A percentile compares a stretch with the other conserved stretches of the same genome.
Conservation (phyloP, 371 early-diverging fungal species). For the Mucor saturninus region DNA sequence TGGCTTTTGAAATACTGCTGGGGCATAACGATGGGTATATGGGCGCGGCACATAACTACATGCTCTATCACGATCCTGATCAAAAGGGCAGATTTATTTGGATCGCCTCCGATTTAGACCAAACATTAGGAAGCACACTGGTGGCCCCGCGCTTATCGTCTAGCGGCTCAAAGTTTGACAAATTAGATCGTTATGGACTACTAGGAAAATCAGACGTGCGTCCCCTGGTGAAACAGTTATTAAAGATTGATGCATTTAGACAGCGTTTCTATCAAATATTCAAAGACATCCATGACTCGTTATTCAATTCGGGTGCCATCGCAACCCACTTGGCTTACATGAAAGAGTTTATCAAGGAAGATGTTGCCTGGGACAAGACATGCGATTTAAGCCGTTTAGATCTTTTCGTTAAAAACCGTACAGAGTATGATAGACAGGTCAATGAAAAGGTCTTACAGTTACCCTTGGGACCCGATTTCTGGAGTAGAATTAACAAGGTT, state of each 20-base stretch:
- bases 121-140: slow-evolving; percentile 42
- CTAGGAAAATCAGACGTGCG: slow-evolving; percentile 13
- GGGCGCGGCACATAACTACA: slow-evolving; percentile 44
- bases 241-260: slow-evolving; percentile 23
- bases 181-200: slow-evolving; percentile 30
- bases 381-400: slow-evolving; percentile 9
- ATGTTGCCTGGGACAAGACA: slow-evolving; percentile 31
- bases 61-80: slow-evolving; percentile 37
- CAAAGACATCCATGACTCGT: slow-evolving; percentile 11
- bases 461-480: slow-evolving; percentile 38
- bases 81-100: slow-evolving; percentile 30
- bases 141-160: neutral
- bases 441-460: slow-evolving; percentile 34
- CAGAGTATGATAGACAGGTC: slow-evolving; percentile 22
- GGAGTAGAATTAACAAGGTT: slow-evolving; percentile 28
- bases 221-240: slow-evolving; percentile 28
- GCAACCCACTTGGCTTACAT: slow-evolving; percentile 14
- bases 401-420: slow-evolving; percentile 10
- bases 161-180: neutral
- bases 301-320: slow-evolving; percentile 14
- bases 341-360: slow-evolving; percentile 27
- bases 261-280: slow-evolving; percentile 23
- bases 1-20: slow-evolving; percentile 38
- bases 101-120: slow-evolving; percentile 44
- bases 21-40: slow-evolving; percentile 46